Conservation (phyloP, 139 green algal genomes). For the Pseudopediastrum boryanum region DNA sequence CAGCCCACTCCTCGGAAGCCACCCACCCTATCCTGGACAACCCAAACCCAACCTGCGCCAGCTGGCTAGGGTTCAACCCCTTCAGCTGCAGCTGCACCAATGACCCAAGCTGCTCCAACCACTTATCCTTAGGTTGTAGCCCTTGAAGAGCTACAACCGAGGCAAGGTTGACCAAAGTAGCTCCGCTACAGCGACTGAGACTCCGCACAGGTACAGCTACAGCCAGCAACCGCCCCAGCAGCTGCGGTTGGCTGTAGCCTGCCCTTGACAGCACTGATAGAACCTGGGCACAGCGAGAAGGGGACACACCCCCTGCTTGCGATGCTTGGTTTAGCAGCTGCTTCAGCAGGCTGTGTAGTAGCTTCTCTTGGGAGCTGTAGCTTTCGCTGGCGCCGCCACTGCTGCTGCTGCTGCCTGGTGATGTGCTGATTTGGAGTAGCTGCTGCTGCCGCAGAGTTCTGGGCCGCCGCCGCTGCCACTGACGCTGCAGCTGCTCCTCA, state of each 20-base stretch:
- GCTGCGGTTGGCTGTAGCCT: background rate
- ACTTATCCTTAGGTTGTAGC: no score
- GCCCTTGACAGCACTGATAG: background rate
- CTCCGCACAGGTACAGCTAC: background rate
- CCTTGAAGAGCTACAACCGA: background rate
- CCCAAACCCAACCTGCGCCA: no score
- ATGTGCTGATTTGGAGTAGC: background rate
- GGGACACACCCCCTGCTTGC: background rate
- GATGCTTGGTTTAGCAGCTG: no score
- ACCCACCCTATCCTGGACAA: no score
- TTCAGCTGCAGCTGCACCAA: no score
- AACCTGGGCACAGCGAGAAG: slow-evolving; percentile 5
- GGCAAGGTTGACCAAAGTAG: background rate
- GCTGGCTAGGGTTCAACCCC: no score
- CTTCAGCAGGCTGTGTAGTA: slow-evolving; percentile 8
- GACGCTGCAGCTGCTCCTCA: background rate
- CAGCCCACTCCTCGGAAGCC: no score
- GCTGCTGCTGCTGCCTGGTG: background rate
- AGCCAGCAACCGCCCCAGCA: no score
- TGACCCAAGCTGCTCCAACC: no score
- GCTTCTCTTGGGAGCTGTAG: background rate
- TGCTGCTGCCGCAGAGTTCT: slow-evolving; percentile 11
- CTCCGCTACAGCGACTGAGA: background rate
- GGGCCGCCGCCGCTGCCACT: background rate
- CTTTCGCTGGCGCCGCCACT: background rate